Base-by-base conservation (phyloP, 2,329 filamentous ascomycete species). In the Emmonsia crescens region DNA sequence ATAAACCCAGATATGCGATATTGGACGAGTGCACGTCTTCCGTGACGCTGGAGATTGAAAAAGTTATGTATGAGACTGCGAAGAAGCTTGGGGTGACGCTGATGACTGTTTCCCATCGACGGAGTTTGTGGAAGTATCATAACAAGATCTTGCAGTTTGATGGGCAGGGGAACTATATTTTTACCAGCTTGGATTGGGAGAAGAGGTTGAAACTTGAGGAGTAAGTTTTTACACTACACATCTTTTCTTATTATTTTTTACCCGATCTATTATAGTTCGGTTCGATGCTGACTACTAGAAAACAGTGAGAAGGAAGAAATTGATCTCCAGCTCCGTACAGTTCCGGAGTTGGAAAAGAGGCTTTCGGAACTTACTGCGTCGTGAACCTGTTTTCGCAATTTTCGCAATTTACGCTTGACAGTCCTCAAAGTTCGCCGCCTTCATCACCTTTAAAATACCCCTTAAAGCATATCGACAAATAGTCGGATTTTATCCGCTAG, bases 91-190 rank as follows among this genome's bases (percentile, higher is more conserved):
- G 90, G 3, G 94, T 96, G 69, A 97, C 94, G 0, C 82, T 99
- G 65, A 96, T 99, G 90, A 99, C 94, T 0, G 94, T 99, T 29
- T 91, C 87, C 66, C 94, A 99, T 74, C 81, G 94, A 9, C 80
- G 91, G 64, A 96, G 90, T 77, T 76, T 99, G 68, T 99, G 94
- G 94, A 92, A 94, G 75, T 97, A 99, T 74, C 94, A 99, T 74
- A 88, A 85, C 67, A 88, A 88, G 75, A 97, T 99, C 64, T 75
- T 99, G 71, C 94, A 99, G 75, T 99, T 99, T 73, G 93, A 97
- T 74, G 94, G 94, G 0, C 90, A 96, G 75, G 94, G 94, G 0
- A 82, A 91, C 58, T 96, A 89, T 69, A 85, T 96, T 42, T 99
- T 99, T 71, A 95, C 91, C 0, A 84, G 83, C 61, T 78, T 99